Base-by-base conservation (phyloP, 2,329 filamentous ascomycete genomes). In the Pseudocercospora fuligena region DNA sequence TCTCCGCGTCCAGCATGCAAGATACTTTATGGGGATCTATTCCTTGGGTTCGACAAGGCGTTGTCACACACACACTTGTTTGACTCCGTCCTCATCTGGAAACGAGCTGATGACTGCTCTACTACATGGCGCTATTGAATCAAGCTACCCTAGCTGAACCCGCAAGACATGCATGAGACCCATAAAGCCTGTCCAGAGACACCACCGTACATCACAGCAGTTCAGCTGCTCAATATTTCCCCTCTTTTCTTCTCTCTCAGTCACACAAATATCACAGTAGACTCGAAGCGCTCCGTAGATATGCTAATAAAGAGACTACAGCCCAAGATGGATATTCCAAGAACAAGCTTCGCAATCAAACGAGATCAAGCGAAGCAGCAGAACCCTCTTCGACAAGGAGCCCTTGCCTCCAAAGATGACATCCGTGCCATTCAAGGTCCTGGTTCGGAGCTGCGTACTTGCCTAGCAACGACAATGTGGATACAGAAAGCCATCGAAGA, bases 391-490 rank as follows among this genome's bases (percentile, higher is more conserved):
- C 43, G 62, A 29, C 63, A 63, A 29, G 63, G 63, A 53, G 65
- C 63, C 61, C 67, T 60, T 58, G 67, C 66, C 58, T 59, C 63
- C 9, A 71, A 71, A 60, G 63, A 66, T 58, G 63, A 69, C 36
- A 60, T 69, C 60, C 65, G 56, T 46, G 63, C 65, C 43, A 63
- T 69, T 29, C 46, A 62, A 47, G 51, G 63, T 43, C 67, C 67
- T 36, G 51, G 43, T n/a, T 61, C 61, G 33, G 69, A 69, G 58
- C 54, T 59, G 43, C 54, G 67, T 19, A 69, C 61, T 40, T 61
- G 60, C 16, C 65, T 71, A 25, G 63, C 65, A 40, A 66, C 65
- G 29, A 66, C 63, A 36, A 66, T 66, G 65, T 71, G 69, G 69
- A 31, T 70, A 33, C 66, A 64, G 29, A 61, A 51, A 54, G 63